Base-by-base conservation (phyloP, 352 stramenopile species). In the Phytophthora lateralis region DNA sequence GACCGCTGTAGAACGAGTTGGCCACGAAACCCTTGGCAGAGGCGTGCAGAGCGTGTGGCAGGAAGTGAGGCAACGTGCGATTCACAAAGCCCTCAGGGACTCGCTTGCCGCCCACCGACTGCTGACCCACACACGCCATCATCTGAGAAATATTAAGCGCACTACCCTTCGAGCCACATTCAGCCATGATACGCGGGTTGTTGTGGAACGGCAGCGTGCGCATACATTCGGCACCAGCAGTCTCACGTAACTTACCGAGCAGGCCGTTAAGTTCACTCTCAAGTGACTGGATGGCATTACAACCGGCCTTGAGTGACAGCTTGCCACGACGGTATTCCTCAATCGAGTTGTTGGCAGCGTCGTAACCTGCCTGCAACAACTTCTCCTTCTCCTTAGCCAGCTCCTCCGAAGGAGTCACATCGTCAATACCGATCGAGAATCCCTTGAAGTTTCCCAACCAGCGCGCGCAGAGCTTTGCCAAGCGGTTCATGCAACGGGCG, bases 111-210 rank as follows among this genome's bases (percentile, higher is more conserved):
- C 96, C 96, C 11, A 99, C 97, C 29, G 93, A 97, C 74, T 99
- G 97, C 82, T 99, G 97, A 4, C 97, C 98, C 24, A 99, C 94
- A 82, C 97, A 99, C 18, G 97, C 96, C 61, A 99, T 98, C 97
- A 99, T 99, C 77, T 99, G 98, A n/a, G 96, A 99, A 65, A 99
- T 99, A 73, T 99, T 99, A 2, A 99, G 72, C 6, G 96, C 87
- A 74, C 91, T 98, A 51, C 98, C 98, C 85, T 99, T 99, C 3
- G 96, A 98, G 38, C 98, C 98, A 80, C 97, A 99, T 56, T 98
- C 91, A 21, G 97, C 97, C 98, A 99, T 99, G 60, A 99, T 99
- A 69, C 87, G 85, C 34, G 87, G 87, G 57, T 93, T 96, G 74
- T 99, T 99, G 65, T 98, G 91, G 85, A 98, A 98, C n/a, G 95